Conservation (phyloP, 139 green algal species). For the Ettlia oleoabundans region DNA sequence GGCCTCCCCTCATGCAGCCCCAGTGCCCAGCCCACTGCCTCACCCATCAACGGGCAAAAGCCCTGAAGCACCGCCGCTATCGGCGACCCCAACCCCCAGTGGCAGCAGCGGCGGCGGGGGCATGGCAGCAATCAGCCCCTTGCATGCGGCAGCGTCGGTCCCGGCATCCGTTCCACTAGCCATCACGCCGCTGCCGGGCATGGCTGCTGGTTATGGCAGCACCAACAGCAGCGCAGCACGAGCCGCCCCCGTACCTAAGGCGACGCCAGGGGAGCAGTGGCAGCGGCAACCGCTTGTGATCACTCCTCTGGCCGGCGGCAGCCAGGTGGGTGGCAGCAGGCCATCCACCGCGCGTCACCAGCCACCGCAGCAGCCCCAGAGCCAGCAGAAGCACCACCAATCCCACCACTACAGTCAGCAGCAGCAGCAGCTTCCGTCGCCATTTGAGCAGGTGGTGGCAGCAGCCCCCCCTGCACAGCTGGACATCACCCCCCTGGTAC, state of each 20-base stretch:
- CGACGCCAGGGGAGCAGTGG: background rate
- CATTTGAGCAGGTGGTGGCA: background rate
- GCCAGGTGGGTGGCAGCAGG: too few species aligned
- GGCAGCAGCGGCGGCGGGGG: background rate
- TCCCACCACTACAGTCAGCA: too few species aligned
- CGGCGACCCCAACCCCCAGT: too few species aligned
- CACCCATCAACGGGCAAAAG: too few species aligned
- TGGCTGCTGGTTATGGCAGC: background rate
- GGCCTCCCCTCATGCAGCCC: too few species aligned
- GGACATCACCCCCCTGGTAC: constrained; percentile 11
- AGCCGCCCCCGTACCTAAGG: background rate
- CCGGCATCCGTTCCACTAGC: background rate
- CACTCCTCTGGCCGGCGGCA: background rate
- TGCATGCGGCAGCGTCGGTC: background rate
- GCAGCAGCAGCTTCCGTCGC: background rate
- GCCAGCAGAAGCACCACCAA: background rate
- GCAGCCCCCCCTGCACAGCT: background rate
- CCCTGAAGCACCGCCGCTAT: too few species aligned
- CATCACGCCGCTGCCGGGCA: constrained; percentile 3
- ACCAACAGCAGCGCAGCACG: background rate
- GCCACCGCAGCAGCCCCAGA: too few species aligned
- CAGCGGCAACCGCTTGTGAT: constrained; percentile 14
- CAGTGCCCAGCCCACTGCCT: too few species aligned
- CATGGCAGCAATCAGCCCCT: background rate
- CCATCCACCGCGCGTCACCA: too few species aligned